These are phyloP conservation scores for Tylopilus sp. DNA, from an alignment of 768 basidiomycete species.

Conservation along the genomic window DNA sequence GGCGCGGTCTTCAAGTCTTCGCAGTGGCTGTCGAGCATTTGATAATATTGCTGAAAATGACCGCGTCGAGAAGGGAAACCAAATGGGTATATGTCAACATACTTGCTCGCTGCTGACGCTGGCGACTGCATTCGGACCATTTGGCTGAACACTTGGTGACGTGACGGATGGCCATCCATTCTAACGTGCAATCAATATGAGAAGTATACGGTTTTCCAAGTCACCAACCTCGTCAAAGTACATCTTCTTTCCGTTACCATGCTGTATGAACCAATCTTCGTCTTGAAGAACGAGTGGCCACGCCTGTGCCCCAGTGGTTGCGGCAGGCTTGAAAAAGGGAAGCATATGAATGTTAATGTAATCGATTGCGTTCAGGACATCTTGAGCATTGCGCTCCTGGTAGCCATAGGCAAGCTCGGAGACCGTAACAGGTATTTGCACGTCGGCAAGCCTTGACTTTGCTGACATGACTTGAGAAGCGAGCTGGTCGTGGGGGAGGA, in stretches of 20 bases:
- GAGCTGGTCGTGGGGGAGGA: conserved; percentile 45
- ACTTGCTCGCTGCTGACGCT: conserved; percentile 60
- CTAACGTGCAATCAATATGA: conserved; percentile 33
- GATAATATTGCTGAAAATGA: conserved; percentile 48
- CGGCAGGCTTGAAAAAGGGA: conserved; percentile 52
- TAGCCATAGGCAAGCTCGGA: conserved; percentile 65
- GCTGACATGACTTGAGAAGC: conserved; percentile 42
- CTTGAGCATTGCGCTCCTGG: conserved; percentile 45
- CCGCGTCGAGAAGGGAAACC: neutral
- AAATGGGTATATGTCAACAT: conserved; percentile 12
- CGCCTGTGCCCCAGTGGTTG: conserved; percentile 46
- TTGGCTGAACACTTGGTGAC: conserved; percentile 59
- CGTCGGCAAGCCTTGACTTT: conserved; percentile 34
- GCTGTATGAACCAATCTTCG: conserved; percentile 61
- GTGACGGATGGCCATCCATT: conserved; percentile 78
- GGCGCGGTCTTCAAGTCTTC: conserved; percentile 53
- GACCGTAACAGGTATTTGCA: conserved; percentile 65
- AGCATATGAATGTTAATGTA: conserved; percentile 67
- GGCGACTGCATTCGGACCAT: conserved; percentile 58
- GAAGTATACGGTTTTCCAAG: neutral
- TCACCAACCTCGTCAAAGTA: conserved; percentile 61
- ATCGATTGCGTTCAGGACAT: conserved; percentile 58
- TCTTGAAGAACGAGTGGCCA: conserved; percentile 63
- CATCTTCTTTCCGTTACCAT: conserved; percentile 69
- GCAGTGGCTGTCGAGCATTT: conserved; percentile 62